phyloP scores from a whole-genome alignment of 371 early-diverging fungal species.

The Paraphysoderma sedebokerense region DNA sequence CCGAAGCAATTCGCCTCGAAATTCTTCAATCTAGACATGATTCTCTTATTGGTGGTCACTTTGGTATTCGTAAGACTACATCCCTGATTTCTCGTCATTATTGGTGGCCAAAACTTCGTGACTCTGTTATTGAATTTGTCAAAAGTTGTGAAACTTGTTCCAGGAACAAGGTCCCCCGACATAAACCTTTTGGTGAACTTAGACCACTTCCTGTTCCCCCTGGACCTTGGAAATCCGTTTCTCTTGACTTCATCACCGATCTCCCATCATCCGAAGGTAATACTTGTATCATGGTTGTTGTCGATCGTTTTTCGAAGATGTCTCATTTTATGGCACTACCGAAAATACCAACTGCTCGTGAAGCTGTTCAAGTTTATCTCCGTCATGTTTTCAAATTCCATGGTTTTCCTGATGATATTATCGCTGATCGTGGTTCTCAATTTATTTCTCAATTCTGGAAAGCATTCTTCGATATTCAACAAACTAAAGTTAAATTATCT shows the following conservation, averaged over 20 bases:
- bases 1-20: too few species aligned
- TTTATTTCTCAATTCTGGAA: slow-evolving; percentile 22
- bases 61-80: slow-evolving; percentile 9
- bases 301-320: slow-evolving; percentile 13
- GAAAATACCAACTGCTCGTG: slow-evolving; percentile 4
- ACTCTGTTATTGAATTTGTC: slow-evolving; percentile 3
- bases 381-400: slow-evolving; percentile 10
- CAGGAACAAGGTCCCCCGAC: slow-evolving; percentile 5
- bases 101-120: slow-evolving; percentile 8
- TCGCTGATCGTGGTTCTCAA: slow-evolving; percentile 20
- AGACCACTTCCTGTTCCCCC: slow-evolving; percentile 4
- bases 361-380: slow-evolving; percentile 10
- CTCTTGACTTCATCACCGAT: slow-evolving; percentile 13
- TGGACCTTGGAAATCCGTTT: slow-evolving; percentile 2
- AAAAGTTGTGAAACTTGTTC: slow-evolving; percentile 7
- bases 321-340: slow-evolving; percentile 9
- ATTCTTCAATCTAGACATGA: slow-evolving; percentile 6
- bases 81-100: slow-evolving; percentile 6
- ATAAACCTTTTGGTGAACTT: slow-evolving; percentile 4
- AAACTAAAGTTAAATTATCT: slow-evolving; percentile 10
- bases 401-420: slow-evolving; percentile 13
- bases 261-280: slow-evolving; percentile 4
- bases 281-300: slow-evolving; percentile 5
- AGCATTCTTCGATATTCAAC: slow-evolving; percentile 7
- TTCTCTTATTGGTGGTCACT: slow-evolving; percentile 8